phyloP scores from a whole-genome alignment of 2,329 filamentous ascomycete genomes.

The Ophiostoma pallidulum region DNA sequence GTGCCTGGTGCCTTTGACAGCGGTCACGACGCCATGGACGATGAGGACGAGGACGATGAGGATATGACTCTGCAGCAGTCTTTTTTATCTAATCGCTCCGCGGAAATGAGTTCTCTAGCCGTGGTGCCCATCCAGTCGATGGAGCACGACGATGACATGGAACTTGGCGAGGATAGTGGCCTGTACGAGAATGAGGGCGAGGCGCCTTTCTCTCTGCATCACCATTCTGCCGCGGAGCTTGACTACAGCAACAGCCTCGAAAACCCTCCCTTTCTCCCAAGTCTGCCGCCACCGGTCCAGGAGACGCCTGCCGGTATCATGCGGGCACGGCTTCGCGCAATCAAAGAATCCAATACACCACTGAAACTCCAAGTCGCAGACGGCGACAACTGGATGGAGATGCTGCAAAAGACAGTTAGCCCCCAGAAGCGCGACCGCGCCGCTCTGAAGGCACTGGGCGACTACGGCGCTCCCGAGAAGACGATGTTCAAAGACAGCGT shows the following conservation, averaged over 20 bases:
- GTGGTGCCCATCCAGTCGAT: constrained; percentile 39
- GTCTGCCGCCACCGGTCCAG: constrained; percentile 33
- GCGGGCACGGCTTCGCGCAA: constrained; percentile 53
- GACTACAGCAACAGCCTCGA: constrained; percentile 16
- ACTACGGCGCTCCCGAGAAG: constrained; percentile 46
- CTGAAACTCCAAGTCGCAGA: constrained; percentile 51
- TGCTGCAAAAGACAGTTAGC: constrained; percentile 87
- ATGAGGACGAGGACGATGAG: constrained; percentile 47
- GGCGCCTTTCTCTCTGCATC: constrained; percentile 67
- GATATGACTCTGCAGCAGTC: constrained; percentile 47
- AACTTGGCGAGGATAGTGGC: constrained; percentile 68
- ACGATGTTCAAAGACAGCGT: constrained; percentile 25
- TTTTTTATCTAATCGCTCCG: constrained; percentile 92
- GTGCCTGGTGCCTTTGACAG: constrained; percentile 79
- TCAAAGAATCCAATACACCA: constrained; percentile 51
- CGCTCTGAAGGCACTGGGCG: constrained; percentile 51
- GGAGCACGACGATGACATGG: constrained; percentile 58
- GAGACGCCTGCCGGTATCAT: constrained; percentile 53
- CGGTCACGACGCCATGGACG: constrained; percentile 45
- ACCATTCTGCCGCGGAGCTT: constrained; percentile 69
- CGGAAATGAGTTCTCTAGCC: constrained; percentile 59
- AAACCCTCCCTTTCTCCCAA: constrained; percentile 43
- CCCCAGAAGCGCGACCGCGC: constrained; percentile 86
- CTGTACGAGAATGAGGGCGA: constrained; percentile 61
- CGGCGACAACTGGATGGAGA: constrained; percentile 85